These are phyloP conservation scores for Blakeslea trispora DNA, from an alignment of 371 early-diverging fungal genomes.

Conservation along the genomic window DNA sequence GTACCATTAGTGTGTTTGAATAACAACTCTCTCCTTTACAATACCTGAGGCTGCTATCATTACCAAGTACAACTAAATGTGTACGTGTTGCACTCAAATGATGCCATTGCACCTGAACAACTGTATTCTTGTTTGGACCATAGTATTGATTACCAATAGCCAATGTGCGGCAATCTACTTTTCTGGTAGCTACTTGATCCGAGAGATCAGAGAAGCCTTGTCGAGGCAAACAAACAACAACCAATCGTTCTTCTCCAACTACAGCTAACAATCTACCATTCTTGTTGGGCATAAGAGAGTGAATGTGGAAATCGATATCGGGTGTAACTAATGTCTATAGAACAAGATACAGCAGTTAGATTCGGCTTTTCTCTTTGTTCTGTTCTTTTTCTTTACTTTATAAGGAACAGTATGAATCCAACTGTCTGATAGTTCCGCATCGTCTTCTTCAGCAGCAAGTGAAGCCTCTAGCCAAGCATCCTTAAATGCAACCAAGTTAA, in stretches of 20 bases:
- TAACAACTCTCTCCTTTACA: no score
- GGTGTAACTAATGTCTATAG: constrained; percentile 40
- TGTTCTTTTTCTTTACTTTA: constrained; percentile 29
- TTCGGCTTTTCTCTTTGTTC: not conserved
- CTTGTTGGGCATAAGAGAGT: constrained; percentile 27
- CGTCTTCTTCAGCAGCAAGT: constrained; percentile 16
- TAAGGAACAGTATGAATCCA: constrained; percentile 43
- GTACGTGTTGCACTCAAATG: constrained; percentile 46
- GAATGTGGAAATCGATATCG: constrained; percentile 38
- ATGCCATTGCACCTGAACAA: constrained; percentile 45
- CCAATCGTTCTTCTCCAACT: constrained; percentile 25
- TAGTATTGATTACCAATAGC: constrained; percentile 26
- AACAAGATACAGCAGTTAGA: not conserved
- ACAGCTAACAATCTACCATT: constrained; percentile 43
- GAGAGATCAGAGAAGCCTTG: constrained; percentile 20
- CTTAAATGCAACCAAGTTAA: constrained; percentile 41
- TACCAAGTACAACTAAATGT: constrained; percentile 40
- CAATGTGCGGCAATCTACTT: constrained; percentile 33
- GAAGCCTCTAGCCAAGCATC: constrained; percentile 38
- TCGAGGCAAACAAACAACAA: constrained; percentile 39
- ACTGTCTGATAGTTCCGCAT: not conserved
- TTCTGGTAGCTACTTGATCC: constrained; percentile 11
- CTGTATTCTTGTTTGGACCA: constrained; percentile 10
- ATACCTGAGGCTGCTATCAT: constrained; percentile 42
- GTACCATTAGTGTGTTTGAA: no score